These are phyloP conservation scores for Salicornia ramosissima DNA, from an alignment of 148 eudicot genomes.

Conservation along the genomic window DNA sequence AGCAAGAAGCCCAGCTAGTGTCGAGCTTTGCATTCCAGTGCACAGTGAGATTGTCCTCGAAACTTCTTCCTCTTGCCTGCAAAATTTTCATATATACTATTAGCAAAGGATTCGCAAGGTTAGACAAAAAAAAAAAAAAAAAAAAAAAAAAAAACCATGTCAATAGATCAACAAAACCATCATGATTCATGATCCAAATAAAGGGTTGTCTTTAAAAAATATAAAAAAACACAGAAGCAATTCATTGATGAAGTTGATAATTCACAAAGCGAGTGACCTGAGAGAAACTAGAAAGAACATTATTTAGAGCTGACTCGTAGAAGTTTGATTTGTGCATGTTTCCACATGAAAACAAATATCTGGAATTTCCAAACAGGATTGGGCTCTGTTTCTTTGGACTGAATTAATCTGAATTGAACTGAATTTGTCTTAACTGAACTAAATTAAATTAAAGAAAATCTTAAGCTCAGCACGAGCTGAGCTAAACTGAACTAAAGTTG, in stretches of 20 bases:
- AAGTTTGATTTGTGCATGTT: background rate
- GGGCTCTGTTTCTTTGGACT: no score
- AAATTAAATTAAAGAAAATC: no score
- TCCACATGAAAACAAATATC: background rate
- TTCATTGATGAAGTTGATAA: background rate
- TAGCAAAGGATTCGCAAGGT: background rate
- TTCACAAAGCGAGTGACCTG: background rate
- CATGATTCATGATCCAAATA: no score
- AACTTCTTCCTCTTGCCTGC: constrained; percentile 88
- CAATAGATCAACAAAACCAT: no score
- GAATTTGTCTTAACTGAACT: no score
- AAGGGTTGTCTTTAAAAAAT: no score
- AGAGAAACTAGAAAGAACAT: background rate
- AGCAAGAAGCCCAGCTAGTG: constrained; percentile 94
- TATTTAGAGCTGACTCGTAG: background rate
- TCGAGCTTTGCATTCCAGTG: constrained; percentile 98
- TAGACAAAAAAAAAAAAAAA: background rate
- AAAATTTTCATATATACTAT: background rate
- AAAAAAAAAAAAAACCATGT: no score
- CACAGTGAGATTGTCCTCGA: constrained; percentile 85
- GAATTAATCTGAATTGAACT: no score
- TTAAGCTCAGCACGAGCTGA: no score
- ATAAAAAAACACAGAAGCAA: background rate
- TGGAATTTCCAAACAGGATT: background rate
- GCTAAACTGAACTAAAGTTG: no score